Base-by-base conservation (phyloP, 495 filamentous ascomycete genomes). In the Talaromyces borbonicus region DNA sequence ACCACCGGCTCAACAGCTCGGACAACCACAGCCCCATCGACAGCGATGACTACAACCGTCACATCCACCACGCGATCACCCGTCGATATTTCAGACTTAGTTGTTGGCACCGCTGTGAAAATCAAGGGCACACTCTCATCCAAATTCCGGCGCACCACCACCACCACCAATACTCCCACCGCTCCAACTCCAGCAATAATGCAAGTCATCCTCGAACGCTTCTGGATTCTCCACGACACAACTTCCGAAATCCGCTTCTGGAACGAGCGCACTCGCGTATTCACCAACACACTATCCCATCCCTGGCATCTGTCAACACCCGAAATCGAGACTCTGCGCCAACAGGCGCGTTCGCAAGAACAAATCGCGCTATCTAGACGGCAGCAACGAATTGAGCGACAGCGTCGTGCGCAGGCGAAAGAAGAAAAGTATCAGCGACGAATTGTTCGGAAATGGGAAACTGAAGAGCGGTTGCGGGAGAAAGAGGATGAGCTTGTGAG, bases 201-300 rank as follows among this genome's bases (percentile, higher is more conserved):
- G 51, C 85, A 95, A 55, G 62, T 96, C 6, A 62, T 81, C 22
- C 60, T 87, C 5, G 82, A 90, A 53, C 81, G 83, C 23, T 66
- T 89, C 15, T 65, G 60, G 37, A 54, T 73, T 0, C 43, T 90
- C 0, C 49, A 50, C 0, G 74, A 80, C 27, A 87, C 83, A n/a
- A 80, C 80, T 49, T 75, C 81, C 19, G 92, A 98, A 57, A 81
- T 85, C 22, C 56, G 60, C 11, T 88, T 86, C n/a, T 83, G 89
- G 79, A 72, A 76, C 19, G 79, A 85, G 61, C 73, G 78, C 9
- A 56, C 66, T 5, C 62, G 68, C 45, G 90, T 87, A 52, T 69
- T 78, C 19, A 64, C 59, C 11, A 72, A 84, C 7, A 69, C 87
- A 5, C 71, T 97, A 22, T 63, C 65, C 8, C 63, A 62, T 44